A percentile compares a stretch with the other conserved stretches of the same genome.
phyloP scores from a whole-genome alignment of 768 basidiomycete species.

The Auricularia sp. region DNA sequence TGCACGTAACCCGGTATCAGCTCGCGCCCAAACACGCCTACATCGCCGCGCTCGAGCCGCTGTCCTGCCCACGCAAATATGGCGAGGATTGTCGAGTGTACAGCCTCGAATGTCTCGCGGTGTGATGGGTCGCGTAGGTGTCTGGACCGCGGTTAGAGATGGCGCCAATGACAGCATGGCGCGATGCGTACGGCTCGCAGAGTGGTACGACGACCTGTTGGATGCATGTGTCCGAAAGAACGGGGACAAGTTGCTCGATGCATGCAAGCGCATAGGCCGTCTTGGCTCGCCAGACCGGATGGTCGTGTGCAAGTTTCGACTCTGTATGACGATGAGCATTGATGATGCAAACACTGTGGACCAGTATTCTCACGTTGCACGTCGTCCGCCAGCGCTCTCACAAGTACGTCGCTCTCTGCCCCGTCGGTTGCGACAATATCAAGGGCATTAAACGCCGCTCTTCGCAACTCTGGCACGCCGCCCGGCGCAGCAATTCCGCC shows the following conservation, averaged over 20 bases:
- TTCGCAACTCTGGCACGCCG: slow-evolving; percentile 63
- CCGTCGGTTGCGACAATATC: slow-evolving; percentile 50
- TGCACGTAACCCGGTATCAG: slow-evolving; percentile 66
- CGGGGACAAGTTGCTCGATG: slow-evolving; percentile 67
- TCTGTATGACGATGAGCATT: slow-evolving; percentile 9
- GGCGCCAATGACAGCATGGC: slow-evolving; percentile 1
- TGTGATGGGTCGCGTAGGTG: slow-evolving; percentile 46
- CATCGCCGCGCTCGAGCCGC: slow-evolving; percentile 2
- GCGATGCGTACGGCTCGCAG: slow-evolving; percentile 49
- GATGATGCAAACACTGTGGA: too few species aligned
- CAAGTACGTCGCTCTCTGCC: slow-evolving; percentile 28
- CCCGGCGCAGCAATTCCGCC: slow-evolving; percentile 56
- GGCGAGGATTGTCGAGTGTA: slow-evolving; percentile 74
- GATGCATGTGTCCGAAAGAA: slow-evolving; percentile 43
- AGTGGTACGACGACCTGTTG: slow-evolving; percentile 46
- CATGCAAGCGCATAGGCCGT: slow-evolving; percentile 59
- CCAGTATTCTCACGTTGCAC: slow-evolving; percentile 1
- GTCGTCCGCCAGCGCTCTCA: slow-evolving; percentile 20
- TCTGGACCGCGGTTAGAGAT: slow-evolving; percentile 23
- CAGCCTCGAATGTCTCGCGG: slow-evolving; percentile 75
- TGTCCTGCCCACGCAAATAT: slow-evolving; percentile 38
- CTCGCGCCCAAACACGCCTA: slow-evolving; percentile 33
- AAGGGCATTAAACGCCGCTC: slow-evolving; percentile 64
- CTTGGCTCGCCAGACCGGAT: slow-evolving; percentile 23
- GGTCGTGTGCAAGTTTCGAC: slow-evolving; percentile 4